Evolutionary conservation across 2,329 filamentous ascomycete genomes (phyloP).

Genomic region (Tolypocladium pustulatum): DNA sequence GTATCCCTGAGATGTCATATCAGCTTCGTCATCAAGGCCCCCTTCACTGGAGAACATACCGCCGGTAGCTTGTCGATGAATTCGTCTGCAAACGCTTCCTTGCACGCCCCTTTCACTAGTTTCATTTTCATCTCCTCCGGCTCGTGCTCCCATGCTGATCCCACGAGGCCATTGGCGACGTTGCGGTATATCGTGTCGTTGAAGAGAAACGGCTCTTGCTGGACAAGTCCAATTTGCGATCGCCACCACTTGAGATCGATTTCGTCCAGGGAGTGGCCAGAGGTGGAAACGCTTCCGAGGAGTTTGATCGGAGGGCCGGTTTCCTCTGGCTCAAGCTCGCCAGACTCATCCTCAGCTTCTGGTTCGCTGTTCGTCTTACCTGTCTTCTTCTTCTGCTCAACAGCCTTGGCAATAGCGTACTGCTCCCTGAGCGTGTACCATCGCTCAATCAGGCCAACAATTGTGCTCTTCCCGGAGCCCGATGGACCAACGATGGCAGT

Average conservation of each 20-base stretch:
- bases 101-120: conserved; percentile 53
- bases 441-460: conserved; percentile 59
- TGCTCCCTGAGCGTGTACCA: conserved; percentile 57
- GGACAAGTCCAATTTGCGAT: conserved; percentile 52
- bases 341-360: conserved; percentile 14
- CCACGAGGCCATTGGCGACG: conserved; percentile 47
- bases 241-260: conserved; percentile 56
- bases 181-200: conserved; percentile 55
- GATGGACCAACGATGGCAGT: conserved; percentile 67
- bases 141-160: conserved; percentile 41
- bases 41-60: conserved; percentile 18
- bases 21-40: neutral
- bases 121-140: conserved; percentile 43
- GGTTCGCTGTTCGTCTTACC: conserved; percentile 27
- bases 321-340: conserved; percentile 22
- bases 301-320: conserved; percentile 34
- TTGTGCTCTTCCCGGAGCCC: conserved; percentile 64
- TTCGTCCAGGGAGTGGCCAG: conserved; percentile 40
- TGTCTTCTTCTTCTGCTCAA: conserved; percentile 34
- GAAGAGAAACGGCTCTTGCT: conserved; percentile 60
- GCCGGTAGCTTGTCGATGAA: conserved; percentile 55
- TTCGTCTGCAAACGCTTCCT: conserved; percentile 58
- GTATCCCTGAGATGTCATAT: conserved; percentile 42
- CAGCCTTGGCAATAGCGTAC: conserved; percentile 37
- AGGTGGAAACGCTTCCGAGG: conserved; percentile 36